Percentiles rank a stretch among this genome's conserved stretches.
phyloP scores from a whole-genome alignment of 129 eudicot species.

The Heracleum sosnowskyi region DNA sequence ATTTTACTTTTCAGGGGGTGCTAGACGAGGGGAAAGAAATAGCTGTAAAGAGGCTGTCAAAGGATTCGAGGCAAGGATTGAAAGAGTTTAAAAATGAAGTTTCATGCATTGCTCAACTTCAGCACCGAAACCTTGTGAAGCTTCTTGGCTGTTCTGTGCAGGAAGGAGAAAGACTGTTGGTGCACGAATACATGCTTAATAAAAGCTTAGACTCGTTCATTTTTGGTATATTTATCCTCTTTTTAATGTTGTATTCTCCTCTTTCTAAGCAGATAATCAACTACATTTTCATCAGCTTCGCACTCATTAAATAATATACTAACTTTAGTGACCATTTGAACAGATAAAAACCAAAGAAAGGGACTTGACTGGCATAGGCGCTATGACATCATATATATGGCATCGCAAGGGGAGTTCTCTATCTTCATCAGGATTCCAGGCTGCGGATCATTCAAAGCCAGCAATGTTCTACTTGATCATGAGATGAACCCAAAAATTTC shows the following conservation, averaged over 20 bases:
- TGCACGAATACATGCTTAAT: conserved; percentile 3
- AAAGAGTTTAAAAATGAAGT: neutral
- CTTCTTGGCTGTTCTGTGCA: neutral
- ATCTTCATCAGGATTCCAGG: neutral
- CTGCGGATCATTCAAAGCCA: neutral
- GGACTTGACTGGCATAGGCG: neutral
- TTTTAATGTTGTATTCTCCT: too few species aligned
- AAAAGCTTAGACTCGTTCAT: neutral
- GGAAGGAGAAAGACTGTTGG: neutral
- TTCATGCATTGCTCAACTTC: neutral
- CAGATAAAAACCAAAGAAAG: neutral
- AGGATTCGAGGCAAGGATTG: neutral
- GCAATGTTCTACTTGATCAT: neutral
- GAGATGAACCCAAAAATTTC: neutral
- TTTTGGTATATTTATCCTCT: neutral
- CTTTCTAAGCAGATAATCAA: neutral
- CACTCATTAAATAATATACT: too few species aligned
- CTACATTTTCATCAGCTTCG: neutral
- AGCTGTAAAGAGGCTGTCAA: neutral
- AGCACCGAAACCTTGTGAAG: neutral
- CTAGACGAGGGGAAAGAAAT: neutral
- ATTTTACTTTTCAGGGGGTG: neutral
- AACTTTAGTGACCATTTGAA: too few species aligned
- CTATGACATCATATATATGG: neutral
- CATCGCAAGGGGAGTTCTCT: neutral